Evolutionary conservation across 192 early-diverging fungal species (phyloP).

Genomic region (Lobulomyces angularis): DNA sequence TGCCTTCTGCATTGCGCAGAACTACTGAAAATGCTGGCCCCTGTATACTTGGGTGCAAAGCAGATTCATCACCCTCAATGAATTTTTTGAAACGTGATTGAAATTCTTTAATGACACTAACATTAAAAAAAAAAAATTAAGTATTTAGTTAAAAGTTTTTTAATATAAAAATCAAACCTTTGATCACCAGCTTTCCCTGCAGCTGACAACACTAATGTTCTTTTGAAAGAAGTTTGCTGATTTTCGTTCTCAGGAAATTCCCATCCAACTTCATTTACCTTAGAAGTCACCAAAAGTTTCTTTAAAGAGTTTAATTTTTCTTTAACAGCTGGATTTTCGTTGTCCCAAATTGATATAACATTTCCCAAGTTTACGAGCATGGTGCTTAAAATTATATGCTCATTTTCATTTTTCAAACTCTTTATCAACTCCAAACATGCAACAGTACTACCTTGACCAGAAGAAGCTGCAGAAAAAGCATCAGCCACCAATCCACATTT

Average conservation of each 20-base stretch:
- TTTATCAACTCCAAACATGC: slow-evolving; percentile 63
- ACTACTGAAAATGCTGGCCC: slow-evolving; percentile 59
- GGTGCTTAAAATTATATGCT: slow-evolving; percentile 52
- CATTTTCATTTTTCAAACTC: slow-evolving; percentile 59
- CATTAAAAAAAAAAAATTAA: too few relatives aligned
- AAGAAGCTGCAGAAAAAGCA: slow-evolving; percentile 58
- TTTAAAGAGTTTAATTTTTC: slow-evolving; percentile 54
- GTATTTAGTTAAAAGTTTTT: too few relatives aligned
- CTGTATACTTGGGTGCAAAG: slow-evolving; percentile 51
- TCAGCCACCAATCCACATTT: slow-evolving; percentile 75
- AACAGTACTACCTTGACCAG: slow-evolving; percentile 66
- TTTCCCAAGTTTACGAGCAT: slow-evolving; percentile 1
- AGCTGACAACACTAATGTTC: slow-evolving; percentile 59
- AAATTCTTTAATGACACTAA: slow-evolving; percentile 46
- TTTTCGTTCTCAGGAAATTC: slow-evolving; percentile 59
- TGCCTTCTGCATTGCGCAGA: slow-evolving; percentile 43
- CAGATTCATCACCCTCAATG: slow-evolving; percentile 47
- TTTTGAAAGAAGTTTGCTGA: slow-evolving; percentile 58
- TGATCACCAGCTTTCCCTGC: slow-evolving; percentile 60
- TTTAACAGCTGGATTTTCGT: slow-evolving; percentile 44
- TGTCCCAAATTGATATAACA: slow-evolving; percentile 52
- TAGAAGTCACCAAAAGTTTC: slow-evolving; percentile 58
- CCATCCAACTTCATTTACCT: slow-evolving; percentile 65
- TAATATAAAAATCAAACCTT: slow-evolving; percentile 1
- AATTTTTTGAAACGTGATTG: slow-evolving; percentile 54